Conservation (phyloP, 139 green algal species). For the Chlamydomonas sphaeroides region DNA sequence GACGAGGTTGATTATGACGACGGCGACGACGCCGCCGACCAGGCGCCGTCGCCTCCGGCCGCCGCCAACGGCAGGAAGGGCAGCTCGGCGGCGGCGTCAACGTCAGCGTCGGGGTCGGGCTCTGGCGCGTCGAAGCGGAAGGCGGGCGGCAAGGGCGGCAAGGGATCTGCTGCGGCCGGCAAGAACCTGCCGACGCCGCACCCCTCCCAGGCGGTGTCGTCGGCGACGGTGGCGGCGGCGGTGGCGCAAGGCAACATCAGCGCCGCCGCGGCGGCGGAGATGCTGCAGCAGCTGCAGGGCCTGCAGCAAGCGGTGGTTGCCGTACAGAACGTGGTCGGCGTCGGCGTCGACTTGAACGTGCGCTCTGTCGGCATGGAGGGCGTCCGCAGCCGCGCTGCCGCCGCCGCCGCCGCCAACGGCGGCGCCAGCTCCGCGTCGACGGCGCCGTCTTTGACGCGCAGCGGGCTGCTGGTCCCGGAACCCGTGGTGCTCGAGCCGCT, state of each 20-base stretch:
- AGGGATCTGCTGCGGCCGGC: no score
- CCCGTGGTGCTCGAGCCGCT: background rate
- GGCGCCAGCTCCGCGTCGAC: no score
- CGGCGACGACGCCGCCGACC: background rate
- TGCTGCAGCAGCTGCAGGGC: conserved; percentile 41
- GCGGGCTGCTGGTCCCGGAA: no score
- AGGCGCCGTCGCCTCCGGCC: background rate
- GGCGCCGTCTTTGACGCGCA: no score
- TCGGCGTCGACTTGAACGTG: no score
- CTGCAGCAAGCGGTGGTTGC: conserved; percentile 35
- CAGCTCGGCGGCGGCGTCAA: no score
- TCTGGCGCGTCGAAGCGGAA: background rate
- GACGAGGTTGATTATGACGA: background rate
- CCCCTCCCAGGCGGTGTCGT: no score
- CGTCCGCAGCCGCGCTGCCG: background rate
- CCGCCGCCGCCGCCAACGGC: background rate
- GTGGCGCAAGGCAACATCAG: background rate
- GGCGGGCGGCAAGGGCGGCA: background rate
- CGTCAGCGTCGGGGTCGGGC: no score
- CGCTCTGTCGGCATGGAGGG: no score
- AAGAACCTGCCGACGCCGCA: no score
- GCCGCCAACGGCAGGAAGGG: background rate
- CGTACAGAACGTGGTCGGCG: conserved; percentile 31
- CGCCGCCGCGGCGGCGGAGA: conserved; percentile 17
- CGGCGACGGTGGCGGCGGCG: background rate